These are phyloP conservation scores for Lactarius akahatsu DNA, from an alignment of 768 basidiomycete species.

Conservation along the genomic window DNA sequence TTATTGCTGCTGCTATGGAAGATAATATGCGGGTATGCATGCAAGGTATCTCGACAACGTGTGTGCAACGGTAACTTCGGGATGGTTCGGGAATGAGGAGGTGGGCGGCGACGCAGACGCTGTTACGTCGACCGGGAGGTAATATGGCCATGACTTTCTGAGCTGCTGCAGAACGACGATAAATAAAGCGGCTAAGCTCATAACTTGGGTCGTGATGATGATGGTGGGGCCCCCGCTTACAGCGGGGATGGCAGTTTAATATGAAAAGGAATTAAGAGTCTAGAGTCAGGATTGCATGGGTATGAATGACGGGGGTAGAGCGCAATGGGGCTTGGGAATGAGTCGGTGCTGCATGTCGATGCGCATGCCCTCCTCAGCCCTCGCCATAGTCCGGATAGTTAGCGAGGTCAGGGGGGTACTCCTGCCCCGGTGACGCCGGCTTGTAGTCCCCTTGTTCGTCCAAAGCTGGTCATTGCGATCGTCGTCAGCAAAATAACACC, in stretches of 20 bases:
- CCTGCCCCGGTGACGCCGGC: no score
- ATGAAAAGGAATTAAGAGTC: background rate
- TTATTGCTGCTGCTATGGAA: conserved; percentile 15
- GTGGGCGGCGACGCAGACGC: conserved; percentile 1
- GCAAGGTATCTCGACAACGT: conserved; percentile 25
- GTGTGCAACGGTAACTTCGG: conserved; percentile 1
- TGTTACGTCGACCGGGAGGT: background rate
- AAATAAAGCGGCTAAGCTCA: conserved; percentile 24
- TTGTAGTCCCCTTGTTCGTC: no score
- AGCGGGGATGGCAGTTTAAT: background rate
- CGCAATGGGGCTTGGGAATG: conserved; percentile 67
- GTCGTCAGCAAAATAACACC: no score
- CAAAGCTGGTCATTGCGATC: no score
- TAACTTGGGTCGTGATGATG: conserved; percentile 14
- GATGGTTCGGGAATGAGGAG: conserved; percentile 4
- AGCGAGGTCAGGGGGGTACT: no score
- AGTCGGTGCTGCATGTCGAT: conserved; percentile 78
- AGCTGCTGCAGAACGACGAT: background rate
- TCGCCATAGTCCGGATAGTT: no score
- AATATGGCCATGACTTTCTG: background rate
- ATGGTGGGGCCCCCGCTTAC: background rate
- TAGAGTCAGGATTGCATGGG: conserved; percentile 5
- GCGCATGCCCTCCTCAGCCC: no score
- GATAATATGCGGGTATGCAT: conserved; percentile 17
- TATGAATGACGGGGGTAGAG: conserved; percentile 31